Conservation (phyloP, 2,329 filamentous ascomycete species). For the Pezicula carpinea region DNA sequence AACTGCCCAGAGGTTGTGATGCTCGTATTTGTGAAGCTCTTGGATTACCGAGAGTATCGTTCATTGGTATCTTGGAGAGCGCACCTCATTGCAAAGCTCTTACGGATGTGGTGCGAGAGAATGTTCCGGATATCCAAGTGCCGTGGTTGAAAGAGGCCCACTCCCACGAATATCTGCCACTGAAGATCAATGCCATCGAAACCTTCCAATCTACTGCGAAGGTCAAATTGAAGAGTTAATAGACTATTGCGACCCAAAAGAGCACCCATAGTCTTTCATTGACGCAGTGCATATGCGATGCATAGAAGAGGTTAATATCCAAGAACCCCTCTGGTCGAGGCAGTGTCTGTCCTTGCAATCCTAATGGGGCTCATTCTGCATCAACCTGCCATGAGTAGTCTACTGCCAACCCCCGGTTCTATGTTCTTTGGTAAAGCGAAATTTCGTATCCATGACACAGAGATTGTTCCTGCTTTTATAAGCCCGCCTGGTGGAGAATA, state of each 20-base stretch:
- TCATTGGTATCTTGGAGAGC: conserved; percentile 52
- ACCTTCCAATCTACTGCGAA: conserved; percentile 22
- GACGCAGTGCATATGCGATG: too few relatives aligned
- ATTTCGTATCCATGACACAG: too few relatives aligned
- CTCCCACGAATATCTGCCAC: conserved; percentile 34
- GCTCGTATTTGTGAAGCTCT: conserved; percentile 51
- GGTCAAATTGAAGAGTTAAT: conserved; percentile 8
- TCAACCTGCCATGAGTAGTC: too few relatives aligned
- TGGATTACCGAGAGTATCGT: conserved; percentile 59
- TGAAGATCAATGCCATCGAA: conserved; percentile 43
- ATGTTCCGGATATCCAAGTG: conserved; percentile 47
- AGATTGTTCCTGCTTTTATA: too few relatives aligned
- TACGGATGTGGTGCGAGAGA: conserved; percentile 48
- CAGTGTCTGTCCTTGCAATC: too few relatives aligned
- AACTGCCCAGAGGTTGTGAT: conserved; percentile 57
- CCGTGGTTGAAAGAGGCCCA: conserved; percentile 50
- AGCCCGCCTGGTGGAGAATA: too few relatives aligned
- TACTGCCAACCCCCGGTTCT: too few relatives aligned
- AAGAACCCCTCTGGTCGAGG: too few relatives aligned
- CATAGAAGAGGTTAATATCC: too few relatives aligned
- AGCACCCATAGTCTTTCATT: too few relatives aligned
- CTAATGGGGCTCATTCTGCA: too few relatives aligned
- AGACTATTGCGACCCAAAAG: not conserved
- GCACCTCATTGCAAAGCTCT: conserved; percentile 55
- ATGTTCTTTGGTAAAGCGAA: too few relatives aligned